Evolutionary conservation across 352 stramenopile species (phyloP).

Genomic region (Phytopythium chamaehyphon): DNA sequence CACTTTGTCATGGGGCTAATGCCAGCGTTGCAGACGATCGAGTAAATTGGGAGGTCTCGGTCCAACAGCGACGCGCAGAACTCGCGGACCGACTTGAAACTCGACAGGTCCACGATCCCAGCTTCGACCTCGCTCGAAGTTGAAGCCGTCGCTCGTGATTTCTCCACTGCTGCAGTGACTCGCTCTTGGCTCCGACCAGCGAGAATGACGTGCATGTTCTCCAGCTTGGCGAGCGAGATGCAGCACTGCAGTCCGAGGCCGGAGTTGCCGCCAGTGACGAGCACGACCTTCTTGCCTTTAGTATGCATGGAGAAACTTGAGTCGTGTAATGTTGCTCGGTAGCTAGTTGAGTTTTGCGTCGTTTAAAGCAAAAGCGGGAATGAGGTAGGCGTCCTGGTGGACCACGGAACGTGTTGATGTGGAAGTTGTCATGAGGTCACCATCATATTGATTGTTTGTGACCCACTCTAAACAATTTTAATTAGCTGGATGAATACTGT

Average conservation of each 20-base stretch:
- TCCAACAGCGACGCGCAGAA: constrained; percentile 18
- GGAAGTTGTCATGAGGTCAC: too few species aligned
- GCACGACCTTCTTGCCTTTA: constrained; percentile 7
- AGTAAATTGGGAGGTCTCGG: constrained; percentile 23
- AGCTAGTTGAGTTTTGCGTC: too few species aligned
- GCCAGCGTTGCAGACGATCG: constrained; percentile 41
- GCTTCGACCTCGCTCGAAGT: constrained; percentile 12
- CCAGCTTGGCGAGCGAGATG: constrained; percentile 17
- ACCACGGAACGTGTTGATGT: too few species aligned
- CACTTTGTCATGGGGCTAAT: constrained; percentile 12
- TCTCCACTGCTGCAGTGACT: constrained; percentile 9
- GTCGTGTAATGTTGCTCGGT: too few species aligned
- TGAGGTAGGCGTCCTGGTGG: too few species aligned
- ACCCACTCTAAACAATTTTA: too few species aligned
- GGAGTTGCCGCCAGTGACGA: constrained; percentile 33
- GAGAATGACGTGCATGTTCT: constrained; percentile 25
- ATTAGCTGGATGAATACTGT: too few species aligned
- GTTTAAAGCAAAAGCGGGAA: too few species aligned
- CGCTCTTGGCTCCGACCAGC: constrained; percentile 13
- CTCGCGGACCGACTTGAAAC: constrained; percentile 21
- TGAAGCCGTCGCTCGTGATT: background rate
- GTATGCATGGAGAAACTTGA: too few species aligned
- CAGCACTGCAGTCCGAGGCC: constrained; percentile 30
- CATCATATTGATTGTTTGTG: too few species aligned
- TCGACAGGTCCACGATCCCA: constrained; percentile 28